Evolutionary conservation across 2,329 filamentous ascomycete genomes (phyloP).

Genomic region (Phyllachora maydis): DNA sequence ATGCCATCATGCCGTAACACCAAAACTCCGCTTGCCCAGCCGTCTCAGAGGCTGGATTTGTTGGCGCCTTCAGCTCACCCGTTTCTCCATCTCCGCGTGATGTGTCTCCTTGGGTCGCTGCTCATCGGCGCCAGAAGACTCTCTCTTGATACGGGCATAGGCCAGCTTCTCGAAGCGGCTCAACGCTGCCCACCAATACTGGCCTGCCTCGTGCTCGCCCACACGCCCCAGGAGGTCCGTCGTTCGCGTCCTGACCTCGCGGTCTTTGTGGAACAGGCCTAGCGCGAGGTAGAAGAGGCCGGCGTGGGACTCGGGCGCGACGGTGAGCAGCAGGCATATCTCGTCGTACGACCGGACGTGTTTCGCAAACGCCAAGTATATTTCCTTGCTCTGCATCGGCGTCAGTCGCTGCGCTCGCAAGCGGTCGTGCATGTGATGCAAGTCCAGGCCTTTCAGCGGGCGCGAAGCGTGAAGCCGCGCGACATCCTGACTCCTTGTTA

Average conservation of each 20-base stretch:
- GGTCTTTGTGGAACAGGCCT: constrained; percentile 77
- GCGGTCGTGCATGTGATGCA: constrained; percentile 84
- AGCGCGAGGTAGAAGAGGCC: constrained; percentile 82
- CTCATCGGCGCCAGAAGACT: constrained; percentile 31
- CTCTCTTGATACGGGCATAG: constrained; percentile 59
- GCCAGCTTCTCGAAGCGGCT: constrained; percentile 79
- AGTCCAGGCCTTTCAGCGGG: constrained; percentile 61
- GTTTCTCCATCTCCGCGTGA: too few relatives aligned
- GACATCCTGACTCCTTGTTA: constrained; percentile 39
- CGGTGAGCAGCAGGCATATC: constrained; percentile 63
- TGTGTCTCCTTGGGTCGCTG: too few relatives aligned
- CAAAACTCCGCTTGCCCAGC: too few relatives aligned
- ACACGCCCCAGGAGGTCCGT: constrained; percentile 68
- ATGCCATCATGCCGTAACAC: too few relatives aligned
- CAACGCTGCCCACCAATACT: constrained; percentile 78
- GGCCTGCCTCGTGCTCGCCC: constrained; percentile 68
- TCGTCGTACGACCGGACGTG: constrained; percentile 66
- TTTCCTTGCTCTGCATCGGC: constrained; percentile 55
- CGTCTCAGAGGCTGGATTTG: too few relatives aligned
- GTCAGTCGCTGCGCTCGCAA: constrained; percentile 64
- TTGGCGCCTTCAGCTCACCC: not conserved
- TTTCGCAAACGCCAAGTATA: constrained; percentile 64
- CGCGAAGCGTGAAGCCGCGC: constrained; percentile 41
- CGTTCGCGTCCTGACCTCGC: constrained; percentile 56
- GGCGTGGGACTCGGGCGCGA: constrained; percentile 68